Conservation (phyloP, 306 rosid species). For the Medicago lupulina region DNA sequence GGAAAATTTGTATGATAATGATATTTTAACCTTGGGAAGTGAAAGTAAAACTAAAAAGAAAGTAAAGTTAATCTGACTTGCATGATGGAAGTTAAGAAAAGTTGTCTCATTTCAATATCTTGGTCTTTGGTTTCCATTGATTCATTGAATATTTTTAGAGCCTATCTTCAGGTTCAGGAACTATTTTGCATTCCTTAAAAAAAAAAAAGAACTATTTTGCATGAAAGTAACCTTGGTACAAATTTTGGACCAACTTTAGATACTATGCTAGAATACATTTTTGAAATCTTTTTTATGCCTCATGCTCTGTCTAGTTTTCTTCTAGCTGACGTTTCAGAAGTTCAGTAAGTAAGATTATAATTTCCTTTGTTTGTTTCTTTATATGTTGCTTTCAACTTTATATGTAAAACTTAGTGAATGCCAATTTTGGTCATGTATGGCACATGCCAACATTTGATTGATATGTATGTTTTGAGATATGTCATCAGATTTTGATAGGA, state of each 20-base stretch:
- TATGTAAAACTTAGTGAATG: background rate
- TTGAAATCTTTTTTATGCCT: background rate
- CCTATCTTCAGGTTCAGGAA: too few relatives aligned
- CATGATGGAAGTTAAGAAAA: too few relatives aligned
- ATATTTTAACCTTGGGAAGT: too few relatives aligned
- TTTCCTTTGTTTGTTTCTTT: background rate
- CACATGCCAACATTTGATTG: background rate
- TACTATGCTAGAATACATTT: background rate
- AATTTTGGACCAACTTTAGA: background rate
- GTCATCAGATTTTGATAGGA: constrained; percentile 10
- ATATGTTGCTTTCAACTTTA: background rate
- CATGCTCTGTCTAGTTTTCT: background rate
- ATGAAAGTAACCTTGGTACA: background rate
- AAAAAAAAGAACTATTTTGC: too few relatives aligned
- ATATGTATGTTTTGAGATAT: constrained; percentile 1
- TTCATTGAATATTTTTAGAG: too few relatives aligned
- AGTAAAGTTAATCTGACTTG: too few relatives aligned
- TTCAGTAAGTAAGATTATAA: background rate
- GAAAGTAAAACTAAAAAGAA: too few relatives aligned
- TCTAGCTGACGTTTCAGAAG: background rate
- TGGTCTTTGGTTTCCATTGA: too few relatives aligned
- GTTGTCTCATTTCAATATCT: too few relatives aligned
- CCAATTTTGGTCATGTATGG: background rate
- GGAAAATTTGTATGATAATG: too few relatives aligned
- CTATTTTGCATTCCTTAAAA: too few relatives aligned